Percentiles rank a stretch among this genome's conserved stretches.
These are phyloP conservation scores for Tulasnella sp. DNA, from an alignment of 768 basidiomycete genomes.

Conservation along the genomic window DNA sequence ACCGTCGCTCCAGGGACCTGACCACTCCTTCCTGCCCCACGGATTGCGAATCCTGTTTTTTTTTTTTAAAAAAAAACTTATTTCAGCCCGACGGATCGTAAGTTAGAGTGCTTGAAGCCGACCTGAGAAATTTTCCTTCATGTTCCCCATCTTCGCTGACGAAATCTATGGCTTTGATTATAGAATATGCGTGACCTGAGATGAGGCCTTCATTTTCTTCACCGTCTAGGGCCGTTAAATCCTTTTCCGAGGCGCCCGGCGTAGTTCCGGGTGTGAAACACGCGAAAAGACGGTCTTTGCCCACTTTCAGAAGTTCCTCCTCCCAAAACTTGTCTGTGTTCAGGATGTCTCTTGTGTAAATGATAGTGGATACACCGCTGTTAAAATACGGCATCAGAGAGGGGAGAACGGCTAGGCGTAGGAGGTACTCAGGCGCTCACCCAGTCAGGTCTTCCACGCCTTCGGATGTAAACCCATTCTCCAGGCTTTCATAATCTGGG, in stretches of 20 bases:
- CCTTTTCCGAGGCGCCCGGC: constrained; percentile 47
- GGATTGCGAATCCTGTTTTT: constrained; percentile 54
- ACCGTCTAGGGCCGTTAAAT: constrained; percentile 48
- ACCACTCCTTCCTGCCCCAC: constrained; percentile 48
- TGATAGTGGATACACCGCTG: constrained; percentile 32
- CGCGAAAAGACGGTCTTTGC: constrained; percentile 55
- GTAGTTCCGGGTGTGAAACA: constrained; percentile 48
- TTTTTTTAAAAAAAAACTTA: too few relatives aligned
- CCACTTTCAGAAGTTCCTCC: constrained; percentile 56
- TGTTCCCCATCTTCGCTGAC: background rate
- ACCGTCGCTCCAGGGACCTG: constrained; percentile 30
- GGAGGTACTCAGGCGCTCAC: constrained; percentile 47
- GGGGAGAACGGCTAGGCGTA: too few relatives aligned
- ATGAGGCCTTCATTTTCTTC: constrained; percentile 42
- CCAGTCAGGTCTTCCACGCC: constrained; percentile 63
- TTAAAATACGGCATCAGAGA: background rate
- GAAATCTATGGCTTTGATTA: constrained; percentile 51
- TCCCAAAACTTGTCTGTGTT: constrained; percentile 58
- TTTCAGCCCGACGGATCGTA: background rate
- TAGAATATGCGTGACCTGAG: constrained; percentile 52
- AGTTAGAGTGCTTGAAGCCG: background rate
- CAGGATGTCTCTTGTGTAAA: constrained; percentile 51
- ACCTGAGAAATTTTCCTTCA: background rate
- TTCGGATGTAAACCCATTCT: constrained; percentile 51
- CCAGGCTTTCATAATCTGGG: constrained; percentile 50